Evolutionary conservation across 1,284 basidiomycete species (phyloP).

Genomic region (Trichosporon coremiiforme): DNA sequence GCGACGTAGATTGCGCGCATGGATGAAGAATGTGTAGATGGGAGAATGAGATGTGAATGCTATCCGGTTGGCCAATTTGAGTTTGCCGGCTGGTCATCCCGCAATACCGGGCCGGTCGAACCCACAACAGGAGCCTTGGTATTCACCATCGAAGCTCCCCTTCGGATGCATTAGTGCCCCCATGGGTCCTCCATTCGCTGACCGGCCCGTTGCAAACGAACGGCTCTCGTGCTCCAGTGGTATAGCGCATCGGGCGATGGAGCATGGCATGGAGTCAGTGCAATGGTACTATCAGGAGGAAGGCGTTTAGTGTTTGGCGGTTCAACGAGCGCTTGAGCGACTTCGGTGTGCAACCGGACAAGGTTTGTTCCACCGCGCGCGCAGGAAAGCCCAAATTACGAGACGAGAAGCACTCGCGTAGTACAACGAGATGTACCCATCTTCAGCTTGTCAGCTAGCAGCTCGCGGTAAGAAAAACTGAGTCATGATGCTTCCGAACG

Average conservation of each 20-base stretch:
- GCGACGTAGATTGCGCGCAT: constrained; percentile 43
- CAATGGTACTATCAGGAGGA: no score
- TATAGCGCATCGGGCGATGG: no score
- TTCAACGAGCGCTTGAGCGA: no score
- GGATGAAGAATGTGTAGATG: background rate
- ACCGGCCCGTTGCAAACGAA: no score
- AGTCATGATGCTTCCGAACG: background rate
- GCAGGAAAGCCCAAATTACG: no score
- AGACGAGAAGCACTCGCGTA: no score
- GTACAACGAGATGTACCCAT: no score
- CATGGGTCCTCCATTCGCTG: background rate
- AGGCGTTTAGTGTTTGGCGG: no score
- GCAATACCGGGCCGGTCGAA: background rate
- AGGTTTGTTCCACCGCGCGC: no score
- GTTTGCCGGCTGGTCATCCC: background rate
- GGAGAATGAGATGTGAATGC: background rate
- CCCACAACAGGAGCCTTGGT: background rate
- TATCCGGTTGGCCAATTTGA: background rate
- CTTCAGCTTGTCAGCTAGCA: background rate
- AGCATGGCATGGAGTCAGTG: no score
- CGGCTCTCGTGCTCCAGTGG: no score
- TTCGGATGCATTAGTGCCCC: background rate
- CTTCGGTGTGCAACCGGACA: no score
- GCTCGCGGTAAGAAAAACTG: background rate
- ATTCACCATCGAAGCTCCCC: background rate